Base-by-base conservation (phyloP, 371 early-diverging fungal species). In the Apophysomyces elegans region DNA sequence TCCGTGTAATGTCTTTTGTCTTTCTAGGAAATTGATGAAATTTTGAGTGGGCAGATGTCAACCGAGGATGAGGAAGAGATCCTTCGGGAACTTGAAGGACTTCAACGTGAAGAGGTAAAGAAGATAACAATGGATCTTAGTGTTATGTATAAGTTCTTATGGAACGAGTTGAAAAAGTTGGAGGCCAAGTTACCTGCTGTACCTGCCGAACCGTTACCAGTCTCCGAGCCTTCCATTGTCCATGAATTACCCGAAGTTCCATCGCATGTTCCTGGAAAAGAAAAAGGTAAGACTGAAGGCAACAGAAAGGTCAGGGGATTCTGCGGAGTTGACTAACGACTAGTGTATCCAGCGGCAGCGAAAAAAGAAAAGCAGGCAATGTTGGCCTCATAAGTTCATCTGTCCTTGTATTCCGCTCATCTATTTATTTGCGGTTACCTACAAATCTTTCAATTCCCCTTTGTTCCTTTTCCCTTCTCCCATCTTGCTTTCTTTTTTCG, bases 41-140 rank as follows among this genome's bases (percentile, higher is more conserved):
- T 93, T 32, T 71, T 97, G 39, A 81, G 85, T 47, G 85, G 88
- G 8, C 78, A 85, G 37, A 82, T 97, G 26, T 86, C 91, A 14
- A 82, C 79, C 4, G 93, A 93, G 16, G 96, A 96, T 68, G 93
- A 95, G 64, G 95, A 95, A 64, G 94, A 91, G 5, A 91, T 94
- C 43, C 77, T 89, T 71, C 77, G 74, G 13, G 95, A 97, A 76
- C 83, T 97, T 37, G 93, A 92, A 50, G 78, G 73, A 67, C 71
- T 92, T 37, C 72, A 74, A 58, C 71, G 75, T 41, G 61, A 74
- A 71, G 83, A 83, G 74, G 83, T 80, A 72, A 47, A 41, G 7
- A 61, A 16, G 7, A 37, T 12, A 4, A 58, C 41, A 16, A 21
- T 37, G 37, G 38, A 26, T 41, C 36, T 37, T 59, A 26, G 32